These are phyloP conservation scores for Leccinum subspadiceum DNA, from an alignment of 1,284 basidiomycete species.

Conservation along the genomic window DNA sequence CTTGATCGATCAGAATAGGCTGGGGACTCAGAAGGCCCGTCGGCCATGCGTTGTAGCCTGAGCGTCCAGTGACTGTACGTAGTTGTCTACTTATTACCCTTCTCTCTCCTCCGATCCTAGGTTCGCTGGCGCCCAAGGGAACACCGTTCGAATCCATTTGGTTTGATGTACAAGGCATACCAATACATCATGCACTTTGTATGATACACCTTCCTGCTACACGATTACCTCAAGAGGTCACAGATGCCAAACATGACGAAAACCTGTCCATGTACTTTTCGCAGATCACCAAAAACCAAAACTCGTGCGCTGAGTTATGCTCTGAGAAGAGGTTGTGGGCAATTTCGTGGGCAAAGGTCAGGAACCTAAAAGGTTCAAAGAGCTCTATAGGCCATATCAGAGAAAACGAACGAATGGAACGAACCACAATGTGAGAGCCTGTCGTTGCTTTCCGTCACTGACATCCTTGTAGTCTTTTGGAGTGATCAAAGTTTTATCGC, in stretches of 20 bases:
- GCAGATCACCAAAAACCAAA: neutral
- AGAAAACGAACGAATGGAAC: slow-evolving; percentile 7
- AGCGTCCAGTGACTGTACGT: too few species aligned
- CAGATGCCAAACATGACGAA: neutral
- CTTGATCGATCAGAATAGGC: too few species aligned
- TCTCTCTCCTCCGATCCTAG: too few species aligned
- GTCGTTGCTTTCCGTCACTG: slow-evolving; percentile 47
- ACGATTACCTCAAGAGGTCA: neutral
- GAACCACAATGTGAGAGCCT: slow-evolving; percentile 80
- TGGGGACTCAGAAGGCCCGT: too few species aligned
- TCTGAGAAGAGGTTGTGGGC: neutral
- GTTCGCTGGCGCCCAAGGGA: too few species aligned
- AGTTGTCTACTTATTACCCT: too few species aligned
- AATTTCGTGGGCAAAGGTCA: neutral
- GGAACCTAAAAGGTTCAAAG: neutral
- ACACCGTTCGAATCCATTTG: too few species aligned
- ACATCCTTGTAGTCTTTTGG: slow-evolving; percentile 68
- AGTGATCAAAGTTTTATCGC: neutral
- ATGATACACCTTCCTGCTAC: neutral
- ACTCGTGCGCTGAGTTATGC: neutral
- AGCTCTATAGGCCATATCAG: neutral
- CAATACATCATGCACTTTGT: too few species aligned
- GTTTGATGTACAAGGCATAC: too few species aligned
- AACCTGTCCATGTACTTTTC: neutral
- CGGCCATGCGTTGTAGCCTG: too few species aligned